A percentile compares a stretch with the other conserved stretches of the same genome.
phyloP scores from a whole-genome alignment of 129 eudicot species.

The Smallanthus sonchifolius region DNA sequence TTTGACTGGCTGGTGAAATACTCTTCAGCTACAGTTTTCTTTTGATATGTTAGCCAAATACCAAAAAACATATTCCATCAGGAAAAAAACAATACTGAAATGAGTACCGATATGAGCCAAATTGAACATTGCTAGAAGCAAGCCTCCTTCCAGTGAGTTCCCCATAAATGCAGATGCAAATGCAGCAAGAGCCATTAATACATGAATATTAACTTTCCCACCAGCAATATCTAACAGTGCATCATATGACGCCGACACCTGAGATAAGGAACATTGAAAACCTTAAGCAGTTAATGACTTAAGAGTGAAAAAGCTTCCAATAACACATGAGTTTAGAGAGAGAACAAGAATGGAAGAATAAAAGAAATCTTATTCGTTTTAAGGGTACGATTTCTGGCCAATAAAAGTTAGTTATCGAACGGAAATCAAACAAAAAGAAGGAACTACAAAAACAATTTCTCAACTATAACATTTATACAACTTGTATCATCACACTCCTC shows the following conservation, averaged over 20 bases:
- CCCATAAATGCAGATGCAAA: conserved; percentile 98
- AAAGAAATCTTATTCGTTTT: background rate
- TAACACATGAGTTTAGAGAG: background rate
- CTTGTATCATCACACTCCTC: background rate
- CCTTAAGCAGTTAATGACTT: background rate
- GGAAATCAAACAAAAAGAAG: background rate
- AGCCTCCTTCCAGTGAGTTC: conserved; percentile 88
- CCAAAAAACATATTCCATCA: background rate
- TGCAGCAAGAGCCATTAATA: conserved; percentile 97
- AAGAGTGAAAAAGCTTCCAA: background rate
- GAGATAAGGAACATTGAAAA: conserved; percentile 10
- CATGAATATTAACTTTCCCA: conserved; percentile 96
- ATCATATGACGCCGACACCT: conserved; percentile 89
- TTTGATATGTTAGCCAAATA: conserved; percentile 13
- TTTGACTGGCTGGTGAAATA: conserved; percentile 88
- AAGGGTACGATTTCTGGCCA: background rate
- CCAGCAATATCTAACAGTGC: conserved; percentile 73
- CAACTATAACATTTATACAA: background rate
- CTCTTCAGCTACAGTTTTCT: conserved; percentile 70
- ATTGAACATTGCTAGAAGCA: conserved; percentile 96
- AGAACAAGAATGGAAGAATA: background rate
- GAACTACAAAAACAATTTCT: background rate
- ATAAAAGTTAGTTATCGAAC: background rate
- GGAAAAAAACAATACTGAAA: background rate
- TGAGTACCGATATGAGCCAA: conserved; percentile 89